phyloP scores from a whole-genome alignment of 148 eudicot species.

The Vaccinium darrowii region DNA sequence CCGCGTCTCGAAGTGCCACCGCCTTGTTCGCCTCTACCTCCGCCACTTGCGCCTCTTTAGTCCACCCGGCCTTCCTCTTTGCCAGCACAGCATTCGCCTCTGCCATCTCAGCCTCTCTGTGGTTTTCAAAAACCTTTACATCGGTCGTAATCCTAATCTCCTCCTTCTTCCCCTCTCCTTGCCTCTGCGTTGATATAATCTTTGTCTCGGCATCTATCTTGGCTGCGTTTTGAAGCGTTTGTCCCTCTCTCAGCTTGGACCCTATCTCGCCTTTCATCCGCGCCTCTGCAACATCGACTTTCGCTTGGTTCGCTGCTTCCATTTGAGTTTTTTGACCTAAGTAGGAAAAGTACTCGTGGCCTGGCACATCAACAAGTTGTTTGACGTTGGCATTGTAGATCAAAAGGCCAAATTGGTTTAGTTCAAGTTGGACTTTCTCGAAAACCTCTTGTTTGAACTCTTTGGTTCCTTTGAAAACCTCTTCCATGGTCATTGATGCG shows the following conservation, averaged over 20 bases:
- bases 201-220: slow-evolving; percentile 27
- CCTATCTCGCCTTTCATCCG: slow-evolving; percentile 31
- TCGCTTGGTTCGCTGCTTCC: slow-evolving; percentile 25
- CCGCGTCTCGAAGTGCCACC: slow-evolving; percentile 25
- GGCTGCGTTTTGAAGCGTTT: background rate
- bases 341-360: slow-evolving; percentile 11
- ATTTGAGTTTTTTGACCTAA: slow-evolving; percentile 1
- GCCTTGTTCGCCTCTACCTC: slow-evolving; percentile 26
- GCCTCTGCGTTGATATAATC: slow-evolving; percentile 1
- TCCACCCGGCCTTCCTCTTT: slow-evolving; percentile 31
- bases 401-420: slow-evolving; percentile 10
- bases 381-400: slow-evolving; percentile 11
- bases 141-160: slow-evolving; percentile 23
- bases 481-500: slow-evolving; percentile 15
- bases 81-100: slow-evolving; percentile 9
- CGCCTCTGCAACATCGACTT: slow-evolving; percentile 26
- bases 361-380: slow-evolving; percentile 4
- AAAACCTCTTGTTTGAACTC: slow-evolving; percentile 5
- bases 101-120: slow-evolving; percentile 26
- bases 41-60: slow-evolving; percentile 10
- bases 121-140: slow-evolving; percentile 23
- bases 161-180: slow-evolving; percentile 26
- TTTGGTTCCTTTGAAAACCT: slow-evolving; percentile 3
- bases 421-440: slow-evolving; percentile 3
- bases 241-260: slow-evolving; percentile 14